phyloP scores from a whole-genome alignment of 345 rosid species.

The Salix caprea region DNA sequence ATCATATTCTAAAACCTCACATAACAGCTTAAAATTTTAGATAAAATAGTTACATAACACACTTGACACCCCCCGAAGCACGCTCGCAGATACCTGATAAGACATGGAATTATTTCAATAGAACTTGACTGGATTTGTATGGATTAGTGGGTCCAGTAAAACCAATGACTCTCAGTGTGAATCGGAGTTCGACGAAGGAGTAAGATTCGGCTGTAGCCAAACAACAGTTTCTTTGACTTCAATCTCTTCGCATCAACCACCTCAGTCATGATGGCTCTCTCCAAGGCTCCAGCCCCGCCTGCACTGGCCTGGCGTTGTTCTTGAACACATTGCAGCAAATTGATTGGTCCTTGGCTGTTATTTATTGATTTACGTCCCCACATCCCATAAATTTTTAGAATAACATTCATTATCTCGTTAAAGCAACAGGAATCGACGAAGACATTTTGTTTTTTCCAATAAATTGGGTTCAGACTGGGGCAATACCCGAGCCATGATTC shows the following conservation, averaged over 20 bases:
- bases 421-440: neutral
- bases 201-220: neutral
- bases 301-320: neutral
- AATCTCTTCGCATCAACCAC: neutral
- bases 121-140: neutral
- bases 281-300: neutral
- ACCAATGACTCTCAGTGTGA: neutral
- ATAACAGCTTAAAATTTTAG: too few relatives aligned
- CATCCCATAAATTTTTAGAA: neutral
- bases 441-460: neutral
- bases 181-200: neutral
- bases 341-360: too few relatives aligned
- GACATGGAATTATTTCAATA: neutral
- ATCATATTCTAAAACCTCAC: too few relatives aligned
- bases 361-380: neutral
- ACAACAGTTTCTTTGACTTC: neutral
- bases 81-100: neutral
- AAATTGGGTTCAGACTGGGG: neutral
- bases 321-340: too few relatives aligned
- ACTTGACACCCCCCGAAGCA: neutral
- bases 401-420: neutral
- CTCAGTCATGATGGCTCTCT: neutral
- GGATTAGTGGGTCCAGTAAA: neutral
- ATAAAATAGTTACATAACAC: too few relatives aligned
- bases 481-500: neutral